phyloP scores from a whole-genome alignment of 139 green algal genomes.

The Pleodorina starrii region DNA sequence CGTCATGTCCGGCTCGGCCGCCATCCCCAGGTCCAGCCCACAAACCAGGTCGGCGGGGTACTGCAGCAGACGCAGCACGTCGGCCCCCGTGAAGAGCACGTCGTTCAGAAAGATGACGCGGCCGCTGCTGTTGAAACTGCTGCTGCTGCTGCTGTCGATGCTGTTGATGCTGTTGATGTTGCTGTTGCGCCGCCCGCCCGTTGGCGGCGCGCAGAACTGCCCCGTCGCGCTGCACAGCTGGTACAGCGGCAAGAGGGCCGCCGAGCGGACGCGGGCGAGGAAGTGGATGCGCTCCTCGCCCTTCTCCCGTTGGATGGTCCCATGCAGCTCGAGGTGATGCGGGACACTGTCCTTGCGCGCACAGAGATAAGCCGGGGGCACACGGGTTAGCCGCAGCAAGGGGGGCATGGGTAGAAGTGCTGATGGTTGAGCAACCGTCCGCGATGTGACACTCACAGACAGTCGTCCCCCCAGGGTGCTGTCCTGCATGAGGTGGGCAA shows the following conservation, averaged over 20 bases:
- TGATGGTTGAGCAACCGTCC: too few species aligned
- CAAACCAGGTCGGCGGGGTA: conserved; percentile 72
- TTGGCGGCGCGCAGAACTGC: background rate
- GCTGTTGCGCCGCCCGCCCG: background rate
- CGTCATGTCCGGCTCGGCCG: background rate
- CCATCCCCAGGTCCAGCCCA: conserved; percentile 64
- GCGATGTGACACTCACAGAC: too few species aligned
- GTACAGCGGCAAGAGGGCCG: conserved; percentile 51
- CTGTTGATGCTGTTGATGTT: background rate
- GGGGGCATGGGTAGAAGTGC: background rate
- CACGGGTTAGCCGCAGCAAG: too few species aligned
- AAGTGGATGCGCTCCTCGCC: conserved; percentile 64
- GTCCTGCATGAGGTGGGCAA: too few species aligned
- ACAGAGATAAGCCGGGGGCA: too few species aligned
- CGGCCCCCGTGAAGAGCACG: conserved; percentile 69
- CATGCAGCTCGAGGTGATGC: background rate
- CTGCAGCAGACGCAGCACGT: conserved; percentile 64
- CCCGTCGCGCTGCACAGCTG: background rate
- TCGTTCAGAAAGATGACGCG: conserved; percentile 76
- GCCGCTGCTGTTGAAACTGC: background rate
- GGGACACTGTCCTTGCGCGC: conserved; percentile 1
- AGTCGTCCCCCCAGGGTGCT: background rate
- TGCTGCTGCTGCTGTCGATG: background rate
- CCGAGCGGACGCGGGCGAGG: conserved; percentile 67
- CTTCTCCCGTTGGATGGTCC: background rate